Conservation (phyloP, 257 asterid species). For the Striga asiatica region DNA sequence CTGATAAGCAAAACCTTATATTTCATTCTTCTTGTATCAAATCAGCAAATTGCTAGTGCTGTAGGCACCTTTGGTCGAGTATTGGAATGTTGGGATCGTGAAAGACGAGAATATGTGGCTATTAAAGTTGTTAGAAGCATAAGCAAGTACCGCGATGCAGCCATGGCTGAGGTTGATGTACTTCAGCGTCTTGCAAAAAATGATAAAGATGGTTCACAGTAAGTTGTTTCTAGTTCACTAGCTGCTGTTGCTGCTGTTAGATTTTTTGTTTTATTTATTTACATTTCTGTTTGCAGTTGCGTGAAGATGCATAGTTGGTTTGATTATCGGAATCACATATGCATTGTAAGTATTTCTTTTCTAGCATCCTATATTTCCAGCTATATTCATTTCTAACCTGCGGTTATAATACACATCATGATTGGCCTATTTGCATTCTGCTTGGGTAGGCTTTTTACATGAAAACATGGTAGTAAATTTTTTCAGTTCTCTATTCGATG, state of each 20-base stretch:
- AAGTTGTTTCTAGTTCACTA: slow-evolving; percentile 21
- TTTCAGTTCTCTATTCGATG: background rate
- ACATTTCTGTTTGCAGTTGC: slow-evolving; percentile 39
- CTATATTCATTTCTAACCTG: slow-evolving; percentile 3
- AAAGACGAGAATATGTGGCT: slow-evolving; percentile 53
- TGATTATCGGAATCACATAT: slow-evolving; percentile 76
- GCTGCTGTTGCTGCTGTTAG: background rate
- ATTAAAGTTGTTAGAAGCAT: slow-evolving; percentile 70
- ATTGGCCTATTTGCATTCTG: background rate
- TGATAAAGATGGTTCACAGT: slow-evolving; percentile 54
- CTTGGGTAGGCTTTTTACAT: slow-evolving; percentile 7
- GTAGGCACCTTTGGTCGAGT: slow-evolving; percentile 96
- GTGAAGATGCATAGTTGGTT: slow-evolving; percentile 77
- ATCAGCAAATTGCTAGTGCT: slow-evolving; percentile 77
- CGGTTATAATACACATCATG: background rate
- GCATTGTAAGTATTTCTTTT: slow-evolving; percentile 46
- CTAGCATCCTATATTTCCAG: background rate
- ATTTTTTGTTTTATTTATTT: slow-evolving; percentile 11
- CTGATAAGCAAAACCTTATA: slow-evolving; percentile 45
- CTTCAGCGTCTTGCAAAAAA: slow-evolving; percentile 54
- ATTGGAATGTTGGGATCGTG: slow-evolving; percentile 90
- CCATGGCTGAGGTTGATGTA: slow-evolving; percentile 59
- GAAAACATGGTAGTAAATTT: slow-evolving; percentile 9
- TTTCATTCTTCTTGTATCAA: slow-evolving; percentile 58
- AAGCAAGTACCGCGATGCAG: slow-evolving; percentile 76